Percentiles rank a stretch among this genome's conserved stretches.
phyloP scores from a whole-genome alignment of 495 filamentous ascomycete species.

The Xylaria flabelliformis region DNA sequence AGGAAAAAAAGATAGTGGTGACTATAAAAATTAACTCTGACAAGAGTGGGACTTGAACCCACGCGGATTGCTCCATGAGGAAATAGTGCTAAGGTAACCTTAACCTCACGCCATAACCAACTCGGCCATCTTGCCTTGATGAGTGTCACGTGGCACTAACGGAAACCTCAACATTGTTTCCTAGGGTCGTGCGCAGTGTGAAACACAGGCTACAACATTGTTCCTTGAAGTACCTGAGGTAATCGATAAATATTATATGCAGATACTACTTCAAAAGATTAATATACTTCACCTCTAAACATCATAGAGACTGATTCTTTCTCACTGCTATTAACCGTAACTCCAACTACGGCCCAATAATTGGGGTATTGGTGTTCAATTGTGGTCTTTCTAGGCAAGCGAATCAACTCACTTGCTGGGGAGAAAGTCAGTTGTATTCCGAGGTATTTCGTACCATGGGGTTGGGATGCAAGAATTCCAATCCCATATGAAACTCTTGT shows the following conservation, averaged over 20 bases:
- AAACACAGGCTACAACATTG: too few relatives aligned
- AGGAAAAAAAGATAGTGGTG: not conserved
- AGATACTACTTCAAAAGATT: too few relatives aligned
- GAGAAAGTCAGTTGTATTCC: not conserved
- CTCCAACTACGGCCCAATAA: not conserved
- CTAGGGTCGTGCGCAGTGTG: not conserved
- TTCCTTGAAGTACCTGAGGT: too few relatives aligned
- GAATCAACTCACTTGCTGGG: not conserved
- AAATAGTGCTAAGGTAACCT: conserved; percentile 42
- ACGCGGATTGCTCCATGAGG: conserved; percentile 49
- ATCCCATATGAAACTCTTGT: too few relatives aligned
- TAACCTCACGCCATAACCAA: conserved; percentile 54
- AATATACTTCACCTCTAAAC: not conserved
- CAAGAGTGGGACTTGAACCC: conserved; percentile 53
- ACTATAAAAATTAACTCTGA: conserved; percentile 19
- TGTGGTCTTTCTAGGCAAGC: not conserved
- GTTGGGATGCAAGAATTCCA: not conserved
- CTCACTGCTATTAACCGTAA: not conserved
- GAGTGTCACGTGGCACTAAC: not conserved
- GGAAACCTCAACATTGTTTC: not conserved
- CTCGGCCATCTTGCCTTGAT: conserved; percentile 48
- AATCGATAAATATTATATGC: too few relatives aligned
- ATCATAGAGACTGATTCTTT: not conserved
- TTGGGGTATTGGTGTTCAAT: not conserved
- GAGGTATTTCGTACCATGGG: not conserved